These are phyloP conservation scores for Glycine tomentella DNA, from an alignment of 306 rosid species.

Conservation along the genomic window DNA sequence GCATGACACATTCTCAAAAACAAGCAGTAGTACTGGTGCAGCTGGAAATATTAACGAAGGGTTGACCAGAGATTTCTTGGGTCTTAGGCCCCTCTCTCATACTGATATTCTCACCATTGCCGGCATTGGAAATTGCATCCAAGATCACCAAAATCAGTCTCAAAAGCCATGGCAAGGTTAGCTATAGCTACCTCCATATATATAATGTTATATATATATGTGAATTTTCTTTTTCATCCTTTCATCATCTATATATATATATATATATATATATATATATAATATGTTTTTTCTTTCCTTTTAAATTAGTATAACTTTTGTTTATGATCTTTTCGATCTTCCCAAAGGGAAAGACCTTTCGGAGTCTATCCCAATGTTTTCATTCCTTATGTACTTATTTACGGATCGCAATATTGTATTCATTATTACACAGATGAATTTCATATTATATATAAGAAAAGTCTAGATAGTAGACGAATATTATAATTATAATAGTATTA, in stretches of 20 bases:
- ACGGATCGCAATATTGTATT: constrained; percentile 4
- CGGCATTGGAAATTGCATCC: constrained; percentile 71
- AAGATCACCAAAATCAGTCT: constrained; percentile 60
- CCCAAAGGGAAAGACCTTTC: constrained; percentile 64
- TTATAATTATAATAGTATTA: not conserved
- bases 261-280: too few relatives aligned
- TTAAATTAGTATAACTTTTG: not conserved
- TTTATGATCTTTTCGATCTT: constrained; percentile 46
- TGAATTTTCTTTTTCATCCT: not conserved
- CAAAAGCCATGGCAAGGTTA: constrained; percentile 87
- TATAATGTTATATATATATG: not conserved
- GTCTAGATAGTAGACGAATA: not conserved
- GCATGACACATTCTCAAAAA: constrained; percentile 24
- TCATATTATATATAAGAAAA: not conserved
- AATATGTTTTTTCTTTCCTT: constrained; percentile 15
- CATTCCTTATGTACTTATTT: constrained; percentile 37
- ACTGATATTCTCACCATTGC: constrained; percentile 72
- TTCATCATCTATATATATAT: constrained; percentile 1
- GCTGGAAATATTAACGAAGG: too few relatives aligned
- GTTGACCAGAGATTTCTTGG: too few relatives aligned
- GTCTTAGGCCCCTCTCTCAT: too few relatives aligned
- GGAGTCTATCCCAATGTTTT: constrained; percentile 43
- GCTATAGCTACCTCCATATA: constrained; percentile 8
- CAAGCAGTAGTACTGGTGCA: not conserved
- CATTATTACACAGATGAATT: not conserved